phyloP scores from a whole-genome alignment of 768 basidiomycete genomes.

The Amanita phalloides region DNA sequence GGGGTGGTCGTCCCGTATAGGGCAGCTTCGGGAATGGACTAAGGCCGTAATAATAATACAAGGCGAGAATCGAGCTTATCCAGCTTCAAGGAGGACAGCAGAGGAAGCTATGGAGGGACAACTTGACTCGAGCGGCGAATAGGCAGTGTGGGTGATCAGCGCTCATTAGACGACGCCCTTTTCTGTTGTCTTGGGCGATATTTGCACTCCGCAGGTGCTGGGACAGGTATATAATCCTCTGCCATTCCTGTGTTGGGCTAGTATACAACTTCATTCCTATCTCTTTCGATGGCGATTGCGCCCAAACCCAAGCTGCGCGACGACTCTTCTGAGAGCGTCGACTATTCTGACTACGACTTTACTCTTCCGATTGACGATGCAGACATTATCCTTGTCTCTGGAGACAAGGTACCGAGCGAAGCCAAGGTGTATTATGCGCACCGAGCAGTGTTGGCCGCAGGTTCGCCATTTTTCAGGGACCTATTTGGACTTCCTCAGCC shows the following conservation, averaged over 20 bases:
- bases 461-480: conserved; percentile 59
- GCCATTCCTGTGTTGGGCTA: not conserved
- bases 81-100: not conserved
- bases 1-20: not conserved
- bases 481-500: conserved; percentile 60
- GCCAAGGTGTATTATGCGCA: conserved; percentile 48
- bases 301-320: not conserved
- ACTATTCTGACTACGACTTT: not conserved
- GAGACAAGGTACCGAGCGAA: conserved; percentile 12
- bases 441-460: conserved; percentile 46
- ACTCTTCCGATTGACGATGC: conserved; percentile 25
- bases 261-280: not conserved
- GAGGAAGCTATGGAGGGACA: not conserved
- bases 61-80: not conserved
- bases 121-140: not conserved
- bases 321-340: not conserved
- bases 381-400: conserved; percentile 41
- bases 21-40: not conserved
- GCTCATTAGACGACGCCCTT: not conserved
- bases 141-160: not conserved
- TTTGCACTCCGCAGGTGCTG: not conserved
- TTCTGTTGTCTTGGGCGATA: not conserved
- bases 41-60: not conserved
- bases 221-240: not conserved
- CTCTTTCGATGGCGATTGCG: not conserved